A percentile compares a stretch with the other conserved stretches of the same genome.
These are phyloP conservation scores for Zygoascus bituminiphila DNA, from an alignment of 805 yeast genomes.

Conservation along the genomic window DNA sequence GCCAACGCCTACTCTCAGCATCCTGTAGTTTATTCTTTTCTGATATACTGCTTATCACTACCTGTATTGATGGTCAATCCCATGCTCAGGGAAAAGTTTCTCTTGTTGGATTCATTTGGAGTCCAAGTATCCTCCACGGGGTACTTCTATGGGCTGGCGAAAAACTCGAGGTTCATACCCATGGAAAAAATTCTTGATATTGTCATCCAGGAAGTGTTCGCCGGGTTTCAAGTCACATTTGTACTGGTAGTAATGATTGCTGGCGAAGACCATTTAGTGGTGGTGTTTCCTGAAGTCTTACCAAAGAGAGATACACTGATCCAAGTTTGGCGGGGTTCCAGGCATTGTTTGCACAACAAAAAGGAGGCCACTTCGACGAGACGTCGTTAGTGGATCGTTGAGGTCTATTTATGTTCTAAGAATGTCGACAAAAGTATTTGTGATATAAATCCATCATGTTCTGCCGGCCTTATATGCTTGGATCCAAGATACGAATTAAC, in stretches of 20 bases:
- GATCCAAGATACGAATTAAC: too few species aligned
- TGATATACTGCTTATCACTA: conserved; percentile 5
- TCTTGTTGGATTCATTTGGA: conserved; percentile 40
- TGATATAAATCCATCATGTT: too few species aligned
- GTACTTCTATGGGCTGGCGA: conserved; percentile 22
- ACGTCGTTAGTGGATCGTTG: neutral
- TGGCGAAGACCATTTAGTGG: conserved; percentile 25
- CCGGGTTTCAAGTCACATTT: conserved; percentile 55
- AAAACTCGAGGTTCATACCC: conserved; percentile 44
- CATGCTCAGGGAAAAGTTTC: conserved; percentile 30
- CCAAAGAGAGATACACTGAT: conserved; percentile 17
- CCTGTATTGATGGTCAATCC: conserved; percentile 5
- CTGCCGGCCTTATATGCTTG: too few species aligned
- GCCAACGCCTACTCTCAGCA: neutral
- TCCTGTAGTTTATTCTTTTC: neutral
- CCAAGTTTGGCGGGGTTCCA: conserved; percentile 15
- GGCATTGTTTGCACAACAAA: conserved; percentile 5
- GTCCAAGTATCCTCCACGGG: conserved; percentile 35
- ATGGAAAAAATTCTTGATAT: conserved; percentile 50
- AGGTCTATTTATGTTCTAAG: too few species aligned
- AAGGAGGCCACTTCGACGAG: neutral
- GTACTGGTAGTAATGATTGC: conserved; percentile 54
- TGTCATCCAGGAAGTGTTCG: conserved; percentile 69
- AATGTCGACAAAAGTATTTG: too few species aligned
- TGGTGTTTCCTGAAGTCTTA: conserved; percentile 23